Evolutionary conservation across 225 moss, liverwort and hornwort genomes (phyloP).

Genomic region (Straminergon stramineum): DNA sequence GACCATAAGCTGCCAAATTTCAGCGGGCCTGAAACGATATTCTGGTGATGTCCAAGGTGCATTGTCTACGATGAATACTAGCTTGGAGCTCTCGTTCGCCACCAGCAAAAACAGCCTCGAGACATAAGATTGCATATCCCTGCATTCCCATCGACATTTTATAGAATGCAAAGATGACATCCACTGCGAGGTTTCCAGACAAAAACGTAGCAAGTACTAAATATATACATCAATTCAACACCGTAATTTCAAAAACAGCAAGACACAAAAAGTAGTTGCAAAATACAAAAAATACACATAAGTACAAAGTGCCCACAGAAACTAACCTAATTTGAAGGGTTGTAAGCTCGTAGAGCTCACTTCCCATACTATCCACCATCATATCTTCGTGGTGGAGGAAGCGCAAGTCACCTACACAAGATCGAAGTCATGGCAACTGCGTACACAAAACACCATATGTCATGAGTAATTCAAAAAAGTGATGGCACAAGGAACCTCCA

Average conservation of each 20-base stretch:
- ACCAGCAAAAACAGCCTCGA: constrained; percentile 76
- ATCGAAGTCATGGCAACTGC: constrained; percentile 1
- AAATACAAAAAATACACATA: neutral
- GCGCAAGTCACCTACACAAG: neutral
- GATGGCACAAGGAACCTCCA: neutral
- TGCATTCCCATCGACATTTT: constrained; percentile 7
- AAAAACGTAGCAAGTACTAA: neutral
- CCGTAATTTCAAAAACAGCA: neutral
- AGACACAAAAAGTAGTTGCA: neutral
- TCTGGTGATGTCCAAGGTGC: constrained; percentile 78
- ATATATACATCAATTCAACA: neutral
- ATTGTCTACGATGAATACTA: constrained; percentile 82
- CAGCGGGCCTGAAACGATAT: constrained; percentile 56
- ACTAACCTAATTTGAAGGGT: constrained; percentile 30
- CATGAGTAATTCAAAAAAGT: neutral
- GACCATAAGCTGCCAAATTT: constrained; percentile 86
- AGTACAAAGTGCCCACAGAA: neutral
- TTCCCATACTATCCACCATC: constrained; percentile 7
- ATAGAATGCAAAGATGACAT: neutral
- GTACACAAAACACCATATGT: neutral
- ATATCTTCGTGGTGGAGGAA: neutral
- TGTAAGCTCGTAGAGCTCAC: constrained; percentile 25
- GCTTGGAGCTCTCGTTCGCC: constrained; percentile 60
- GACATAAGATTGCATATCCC: constrained; percentile 89
- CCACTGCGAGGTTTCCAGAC: neutral